These are phyloP conservation scores for Fusarium abutilonis DNA, from an alignment of 2,329 filamentous ascomycete species.

Conservation along the genomic window DNA sequence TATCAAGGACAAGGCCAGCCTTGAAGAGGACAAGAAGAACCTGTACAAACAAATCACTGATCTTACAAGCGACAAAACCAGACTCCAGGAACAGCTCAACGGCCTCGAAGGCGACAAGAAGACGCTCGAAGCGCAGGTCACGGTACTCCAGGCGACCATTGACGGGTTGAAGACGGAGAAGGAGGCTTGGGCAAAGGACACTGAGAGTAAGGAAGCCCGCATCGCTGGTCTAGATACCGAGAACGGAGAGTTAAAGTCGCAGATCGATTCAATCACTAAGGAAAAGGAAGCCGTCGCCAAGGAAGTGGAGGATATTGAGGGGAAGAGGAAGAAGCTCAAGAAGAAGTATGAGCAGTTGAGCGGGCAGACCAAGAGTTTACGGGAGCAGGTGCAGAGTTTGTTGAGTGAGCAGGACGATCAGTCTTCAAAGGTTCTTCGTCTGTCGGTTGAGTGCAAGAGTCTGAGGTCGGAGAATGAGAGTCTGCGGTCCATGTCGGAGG, in stretches of 20 bases:
- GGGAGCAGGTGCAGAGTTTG: slow-evolving; percentile 34
- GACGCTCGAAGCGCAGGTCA: slow-evolving; percentile 35
- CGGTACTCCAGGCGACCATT: slow-evolving; percentile 36
- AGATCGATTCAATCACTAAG: slow-evolving; percentile 39
- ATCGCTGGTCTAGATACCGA: slow-evolving; percentile 37
- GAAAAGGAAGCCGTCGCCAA: slow-evolving; percentile 40
- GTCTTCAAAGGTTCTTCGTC: slow-evolving; percentile 37
- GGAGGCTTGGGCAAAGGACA: slow-evolving; percentile 37
- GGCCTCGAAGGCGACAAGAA: slow-evolving; percentile 40
- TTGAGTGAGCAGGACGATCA: slow-evolving; percentile 41
- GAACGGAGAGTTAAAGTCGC: slow-evolving; percentile 40
- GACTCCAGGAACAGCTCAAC: slow-evolving; percentile 34
- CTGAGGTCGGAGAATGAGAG: slow-evolving; percentile 41
- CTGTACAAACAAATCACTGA: slow-evolving; percentile 34
- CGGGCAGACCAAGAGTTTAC: slow-evolving; percentile 32
- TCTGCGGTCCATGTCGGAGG: slow-evolving; percentile 33
- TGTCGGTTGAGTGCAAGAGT: slow-evolving; percentile 38
- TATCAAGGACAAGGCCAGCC: slow-evolving; percentile 33
- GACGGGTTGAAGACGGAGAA: slow-evolving; percentile 39
- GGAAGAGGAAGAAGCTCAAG: slow-evolving; percentile 41
- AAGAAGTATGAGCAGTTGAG: slow-evolving; percentile 38
- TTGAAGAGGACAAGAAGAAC: slow-evolving; percentile 41
- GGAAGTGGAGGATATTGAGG: slow-evolving; percentile 38
- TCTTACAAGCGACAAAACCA: slow-evolving; percentile 29
- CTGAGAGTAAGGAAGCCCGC: slow-evolving; percentile 38